Base-by-base conservation (phyloP, 495 filamentous ascomycete genomes). In the Xylaria scruposa region DNA sequence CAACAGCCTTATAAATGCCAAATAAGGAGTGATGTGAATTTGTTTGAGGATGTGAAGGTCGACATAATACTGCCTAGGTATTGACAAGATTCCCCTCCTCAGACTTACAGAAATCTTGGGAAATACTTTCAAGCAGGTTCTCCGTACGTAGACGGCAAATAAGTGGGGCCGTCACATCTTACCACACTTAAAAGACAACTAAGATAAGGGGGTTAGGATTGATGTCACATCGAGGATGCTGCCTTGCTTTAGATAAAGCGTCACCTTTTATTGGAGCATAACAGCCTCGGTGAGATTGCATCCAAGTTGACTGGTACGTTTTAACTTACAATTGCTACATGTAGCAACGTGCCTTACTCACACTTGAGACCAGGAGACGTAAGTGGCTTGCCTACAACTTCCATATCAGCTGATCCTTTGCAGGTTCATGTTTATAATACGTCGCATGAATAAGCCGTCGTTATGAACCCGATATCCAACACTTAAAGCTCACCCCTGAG, bases 1-100 rank as follows among this genome's bases (percentile, higher is more conserved):
- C 42, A 54, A 67, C 65, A 44, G 21, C 12, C 49, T 56, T 36
- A 56, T 67, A 56, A 67, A 33, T 31, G n/a, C 56, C 21, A n/a
- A 53, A 54, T 21, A 0, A 8, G 49, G 49, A n/a, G 21, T n/a
- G 29, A 19, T 67, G 29, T 53, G 15, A 26, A 24, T 5, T 54
- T 51, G 7, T 38, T 19, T 38, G 17, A n/a, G 21, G 26, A 44
- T 17, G 19, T 9, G 38, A 42, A 42, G 21, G n/a, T 46, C 24
- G 1, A 2, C 8, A 63, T 42, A 5, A 31, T n/a, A 15, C 44
- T 7, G 15, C 1, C 46, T 53, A 19, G 24, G 47, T 12, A 31
- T 2, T 19, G 24, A 51, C 7, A 36, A 67, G 38, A 7, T 10
- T 60, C 19, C 1, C 31, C 33, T 60, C 8, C 31, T 21, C n/a